These are phyloP conservation scores for Podila clonocystis DNA, from an alignment of 192 early-diverging fungal species.

Conservation along the genomic window DNA sequence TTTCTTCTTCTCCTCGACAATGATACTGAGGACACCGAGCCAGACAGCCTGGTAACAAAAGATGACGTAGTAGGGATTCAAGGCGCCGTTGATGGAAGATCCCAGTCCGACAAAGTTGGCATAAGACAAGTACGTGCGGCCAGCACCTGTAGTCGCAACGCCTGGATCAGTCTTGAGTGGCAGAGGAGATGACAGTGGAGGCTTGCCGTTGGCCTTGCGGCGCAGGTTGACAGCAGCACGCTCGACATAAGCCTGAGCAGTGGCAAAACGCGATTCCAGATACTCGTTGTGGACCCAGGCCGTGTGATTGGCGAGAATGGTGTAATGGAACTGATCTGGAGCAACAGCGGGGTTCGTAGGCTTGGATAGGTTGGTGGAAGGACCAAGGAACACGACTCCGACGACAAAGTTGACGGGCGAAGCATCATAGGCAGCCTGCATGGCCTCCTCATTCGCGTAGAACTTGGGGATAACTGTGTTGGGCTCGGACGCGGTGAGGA, in stretches of 20 bases:
- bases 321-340: constrained; percentile 29
- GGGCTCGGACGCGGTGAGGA: constrained; percentile 52
- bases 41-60: constrained; percentile 53
- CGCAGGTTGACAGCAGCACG: constrained; percentile 53
- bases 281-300: constrained; percentile 16
- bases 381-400: constrained; percentile 38
- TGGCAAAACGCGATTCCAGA: constrained; percentile 44
- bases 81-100: constrained; percentile 24
- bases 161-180: constrained; percentile 33
- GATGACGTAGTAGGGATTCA: constrained; percentile 52
- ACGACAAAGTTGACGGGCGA: constrained; percentile 53
- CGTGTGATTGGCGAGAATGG: constrained; percentile 51
- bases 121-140: constrained; percentile 40
- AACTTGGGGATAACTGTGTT: constrained; percentile 28
- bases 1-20: constrained; percentile 47
- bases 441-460: constrained; percentile 34
- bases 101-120: constrained; percentile 47
- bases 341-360: constrained; percentile 1
- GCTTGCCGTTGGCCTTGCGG: constrained; percentile 37
- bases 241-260: constrained; percentile 53
- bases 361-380: constrained; percentile 26
- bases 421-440: constrained; percentile 32
- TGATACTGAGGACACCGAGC: constrained; percentile 38
- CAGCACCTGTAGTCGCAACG: constrained; percentile 8
- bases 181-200: constrained; percentile 41